Evolutionary conservation across 2,329 filamentous ascomycete genomes (phyloP).

Genomic region (Claviceps sp.): DNA sequence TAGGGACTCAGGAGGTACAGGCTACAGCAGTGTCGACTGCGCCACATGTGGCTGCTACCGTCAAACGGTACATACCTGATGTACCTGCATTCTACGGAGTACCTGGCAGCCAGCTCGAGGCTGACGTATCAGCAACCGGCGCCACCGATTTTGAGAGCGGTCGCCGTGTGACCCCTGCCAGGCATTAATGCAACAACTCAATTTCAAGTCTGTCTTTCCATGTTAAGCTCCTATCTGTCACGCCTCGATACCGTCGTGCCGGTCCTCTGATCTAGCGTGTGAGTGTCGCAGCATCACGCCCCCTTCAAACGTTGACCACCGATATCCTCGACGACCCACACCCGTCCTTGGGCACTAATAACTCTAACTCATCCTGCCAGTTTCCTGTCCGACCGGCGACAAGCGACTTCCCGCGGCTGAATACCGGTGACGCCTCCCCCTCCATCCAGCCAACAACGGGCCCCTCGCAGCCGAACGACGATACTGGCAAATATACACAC

Average conservation of each 20-base stretch:
- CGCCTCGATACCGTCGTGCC: constrained; percentile 15
- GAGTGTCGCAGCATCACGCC: background rate
- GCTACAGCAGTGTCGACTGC: background rate
- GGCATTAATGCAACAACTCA: constrained; percentile 8
- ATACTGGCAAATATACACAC: background rate
- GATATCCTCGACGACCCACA: background rate
- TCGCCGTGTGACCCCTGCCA: constrained; percentile 6
- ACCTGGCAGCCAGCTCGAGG: too few relatives aligned
- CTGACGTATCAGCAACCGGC: background rate
- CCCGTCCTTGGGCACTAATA: background rate
- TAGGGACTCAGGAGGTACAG: too few relatives aligned
- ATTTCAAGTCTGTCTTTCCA: constrained; percentile 10
- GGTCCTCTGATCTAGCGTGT: constrained; percentile 12
- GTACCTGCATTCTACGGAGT: background rate
- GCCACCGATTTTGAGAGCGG: background rate
- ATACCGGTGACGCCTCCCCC: constrained; percentile 3
- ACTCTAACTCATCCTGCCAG: background rate
- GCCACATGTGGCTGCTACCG: constrained; percentile 13
- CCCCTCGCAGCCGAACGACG: background rate
- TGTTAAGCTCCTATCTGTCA: constrained; percentile 17
- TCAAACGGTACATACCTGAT: background rate
- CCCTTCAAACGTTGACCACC: background rate
- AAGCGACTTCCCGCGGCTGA: background rate
- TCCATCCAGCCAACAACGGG: background rate
- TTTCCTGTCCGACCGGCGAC: background rate